A percentile compares a stretch with the other conserved stretches of the same genome.
Conservation (phyloP, 768 basidiomycete genomes). For the Collybia mongolica region DNA sequence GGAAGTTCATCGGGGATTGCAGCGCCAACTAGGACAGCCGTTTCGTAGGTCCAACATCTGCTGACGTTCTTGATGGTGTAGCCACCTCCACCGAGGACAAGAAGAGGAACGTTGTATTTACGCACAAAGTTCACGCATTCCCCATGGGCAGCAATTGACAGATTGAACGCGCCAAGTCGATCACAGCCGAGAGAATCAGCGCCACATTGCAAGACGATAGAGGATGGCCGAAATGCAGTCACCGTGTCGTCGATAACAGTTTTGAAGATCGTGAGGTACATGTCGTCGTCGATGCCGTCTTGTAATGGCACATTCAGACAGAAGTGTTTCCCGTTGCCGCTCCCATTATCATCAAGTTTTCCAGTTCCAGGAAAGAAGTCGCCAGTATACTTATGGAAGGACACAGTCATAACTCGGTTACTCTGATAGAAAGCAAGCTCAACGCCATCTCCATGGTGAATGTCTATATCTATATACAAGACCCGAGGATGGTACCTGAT, state of each 20-base stretch:
- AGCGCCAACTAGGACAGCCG: constrained; percentile 84
- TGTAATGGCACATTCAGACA: constrained; percentile 92
- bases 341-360: constrained; percentile 90
- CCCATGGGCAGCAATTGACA: constrained; percentile 96
- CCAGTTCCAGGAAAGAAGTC: constrained; percentile 99
- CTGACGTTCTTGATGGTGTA: constrained; percentile 97
- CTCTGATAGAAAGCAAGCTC: constrained; percentile 98
- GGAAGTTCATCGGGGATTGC: constrained; percentile 86
- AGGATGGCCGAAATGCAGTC: constrained; percentile 79
- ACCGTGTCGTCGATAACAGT: constrained; percentile 95
- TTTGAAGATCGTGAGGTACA: constrained; percentile 95
- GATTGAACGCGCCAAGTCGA: constrained; percentile 93
- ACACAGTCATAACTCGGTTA: constrained; percentile 98
- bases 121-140: constrained; percentile 98
- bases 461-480: constrained; percentile 98
- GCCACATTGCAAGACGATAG: constrained; percentile 96
- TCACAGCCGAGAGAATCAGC: constrained; percentile 96
- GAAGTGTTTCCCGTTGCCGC: constrained; percentile 90
- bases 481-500: constrained; percentile 88
- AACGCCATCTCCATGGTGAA: constrained; percentile 98
- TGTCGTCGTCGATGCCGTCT: constrained; percentile 97
- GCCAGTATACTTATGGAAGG: constrained; percentile 98
- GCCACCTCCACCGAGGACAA: constrained; percentile 93
- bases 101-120: constrained; percentile 84
- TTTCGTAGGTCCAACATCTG: constrained; percentile 99